These are phyloP conservation scores for Lentinula boryana DNA, from an alignment of 768 basidiomycete genomes.

Conservation along the genomic window DNA sequence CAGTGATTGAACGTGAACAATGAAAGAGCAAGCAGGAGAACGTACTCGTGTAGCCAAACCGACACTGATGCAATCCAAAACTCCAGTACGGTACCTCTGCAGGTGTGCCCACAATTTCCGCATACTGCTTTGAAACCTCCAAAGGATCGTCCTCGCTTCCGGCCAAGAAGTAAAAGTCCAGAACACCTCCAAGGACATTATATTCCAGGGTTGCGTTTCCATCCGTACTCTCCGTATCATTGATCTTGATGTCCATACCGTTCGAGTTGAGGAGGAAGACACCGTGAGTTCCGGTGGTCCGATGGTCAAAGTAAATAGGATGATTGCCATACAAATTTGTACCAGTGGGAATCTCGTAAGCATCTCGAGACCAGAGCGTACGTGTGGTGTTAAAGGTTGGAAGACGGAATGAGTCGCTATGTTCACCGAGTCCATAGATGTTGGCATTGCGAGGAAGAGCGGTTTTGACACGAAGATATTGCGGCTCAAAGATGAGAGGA, in stretches of 20 bases:
- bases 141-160: conserved; percentile 55
- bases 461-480: conserved; percentile 71
- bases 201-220: conserved; percentile 53
- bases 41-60: conserved; percentile 47
- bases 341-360: conserved; percentile 48
- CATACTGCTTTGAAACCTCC: conserved; percentile 62
- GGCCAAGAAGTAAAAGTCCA: conserved; percentile 76
- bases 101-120: conserved; percentile 57
- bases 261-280: conserved; percentile 67
- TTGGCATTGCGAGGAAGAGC: conserved; percentile 53
- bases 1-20: not conserved
- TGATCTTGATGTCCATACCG: conserved; percentile 74
- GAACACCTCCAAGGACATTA: conserved; percentile 68
- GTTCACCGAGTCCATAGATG: conserved; percentile 77
- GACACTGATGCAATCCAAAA: conserved; percentile 68
- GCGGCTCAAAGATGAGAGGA: conserved; percentile 68
- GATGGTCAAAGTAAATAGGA: conserved; percentile 69
- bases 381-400: conserved; percentile 38
- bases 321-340: conserved; percentile 72
- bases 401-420: conserved; percentile 61
- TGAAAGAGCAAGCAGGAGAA: not conserved
- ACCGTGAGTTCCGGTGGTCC: conserved; percentile 59
- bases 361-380: conserved; percentile 63
- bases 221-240: conserved; percentile 23
- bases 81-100: conserved; percentile 75